phyloP scores from a whole-genome alignment of 2,329 filamentous ascomycete species.

The Mariannaea elegans region DNA sequence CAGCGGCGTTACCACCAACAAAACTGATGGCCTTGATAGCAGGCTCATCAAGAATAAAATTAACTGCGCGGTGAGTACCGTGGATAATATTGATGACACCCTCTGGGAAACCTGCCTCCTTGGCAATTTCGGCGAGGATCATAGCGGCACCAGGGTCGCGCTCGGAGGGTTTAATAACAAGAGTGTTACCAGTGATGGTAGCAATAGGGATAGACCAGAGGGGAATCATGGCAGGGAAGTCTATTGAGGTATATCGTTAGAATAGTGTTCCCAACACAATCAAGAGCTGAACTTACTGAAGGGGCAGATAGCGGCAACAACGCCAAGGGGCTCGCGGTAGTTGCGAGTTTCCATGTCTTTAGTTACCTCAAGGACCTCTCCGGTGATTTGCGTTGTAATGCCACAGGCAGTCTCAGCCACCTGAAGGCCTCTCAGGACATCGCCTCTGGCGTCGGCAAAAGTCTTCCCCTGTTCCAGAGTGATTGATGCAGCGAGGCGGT shows the following conservation, averaged over 20 bases:
- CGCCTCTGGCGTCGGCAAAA: slow-evolving; percentile 75
- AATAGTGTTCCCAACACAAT: no score
- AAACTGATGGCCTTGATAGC: no score
- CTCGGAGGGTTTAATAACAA: slow-evolving; percentile 85
- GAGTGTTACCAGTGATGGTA: slow-evolving; percentile 81
- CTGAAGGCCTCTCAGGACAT: slow-evolving; percentile 68
- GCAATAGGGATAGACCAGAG: slow-evolving; percentile 88
- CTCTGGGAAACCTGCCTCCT: slow-evolving; percentile 80
- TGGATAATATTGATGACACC: slow-evolving; percentile 84
- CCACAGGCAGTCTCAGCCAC: slow-evolving; percentile 79
- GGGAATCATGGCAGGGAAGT: slow-evolving; percentile 90
- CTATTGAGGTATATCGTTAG: no score
- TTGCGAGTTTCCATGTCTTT: slow-evolving; percentile 82
- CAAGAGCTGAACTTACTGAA: slow-evolving; percentile 80
- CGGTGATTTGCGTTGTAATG: slow-evolving; percentile 76
- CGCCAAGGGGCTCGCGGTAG: slow-evolving; percentile 76
- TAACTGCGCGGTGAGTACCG: slow-evolving; percentile 78
- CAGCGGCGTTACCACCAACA: slow-evolving; percentile 85
- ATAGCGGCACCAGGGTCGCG: slow-evolving; percentile 82
- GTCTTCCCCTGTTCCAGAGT: slow-evolving; percentile 82
- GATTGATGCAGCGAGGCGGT: slow-evolving; percentile 76
- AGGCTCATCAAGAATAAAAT: slow-evolving; percentile 88
- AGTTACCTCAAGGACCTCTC: slow-evolving; percentile 76
- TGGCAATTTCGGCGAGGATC: slow-evolving; percentile 81
- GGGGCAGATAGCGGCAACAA: slow-evolving; percentile 78